A percentile compares a stretch with the other conserved stretches of the same genome.
phyloP scores from a whole-genome alignment of 2,329 filamentous ascomycete genomes.

The Aureobasidium sp. region DNA sequence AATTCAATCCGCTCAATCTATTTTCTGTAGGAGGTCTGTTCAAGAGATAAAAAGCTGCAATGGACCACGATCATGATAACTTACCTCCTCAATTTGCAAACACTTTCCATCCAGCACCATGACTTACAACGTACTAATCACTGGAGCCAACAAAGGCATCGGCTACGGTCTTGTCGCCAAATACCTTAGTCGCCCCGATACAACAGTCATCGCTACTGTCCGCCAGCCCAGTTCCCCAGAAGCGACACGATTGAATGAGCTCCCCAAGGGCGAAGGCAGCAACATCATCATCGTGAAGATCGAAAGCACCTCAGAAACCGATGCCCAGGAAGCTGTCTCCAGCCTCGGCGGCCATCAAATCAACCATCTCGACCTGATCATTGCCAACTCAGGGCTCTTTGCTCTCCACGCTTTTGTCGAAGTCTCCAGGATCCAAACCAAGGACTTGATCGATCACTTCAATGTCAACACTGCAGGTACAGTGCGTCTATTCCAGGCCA shows the following conservation, averaged over 20 bases:
- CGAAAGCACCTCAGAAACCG: slow-evolving; percentile 20
- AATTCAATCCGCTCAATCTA: too few species aligned
- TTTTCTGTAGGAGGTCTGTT: too few species aligned
- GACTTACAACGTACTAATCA: not conserved
- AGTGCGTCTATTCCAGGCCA: slow-evolving; percentile 52
- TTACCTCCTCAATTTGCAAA: not conserved
- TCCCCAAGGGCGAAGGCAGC: slow-evolving; percentile 17
- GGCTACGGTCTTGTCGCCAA: slow-evolving; percentile 5
- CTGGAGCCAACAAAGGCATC: slow-evolving; percentile 5
- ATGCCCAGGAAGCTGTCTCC: slow-evolving; percentile 17
- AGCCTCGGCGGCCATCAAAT: slow-evolving; percentile 26
- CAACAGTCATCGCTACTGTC: slow-evolving; percentile 24
- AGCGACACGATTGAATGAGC: not conserved
- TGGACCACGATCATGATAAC: not conserved
- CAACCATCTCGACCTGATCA: slow-evolving; percentile 24
- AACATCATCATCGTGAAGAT: slow-evolving; percentile 24
- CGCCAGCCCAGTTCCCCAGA: slow-evolving; percentile 14
- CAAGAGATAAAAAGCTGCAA: not conserved
- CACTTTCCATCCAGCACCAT: not conserved
- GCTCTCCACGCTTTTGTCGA: not conserved
- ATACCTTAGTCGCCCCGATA: slow-evolving; percentile 20
- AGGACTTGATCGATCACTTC: slow-evolving; percentile 34
- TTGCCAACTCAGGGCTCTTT: slow-evolving; percentile 23
- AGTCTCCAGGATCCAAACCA: not conserved
- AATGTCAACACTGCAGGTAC: slow-evolving; percentile 42